phyloP scores from a whole-genome alignment of 78 protist genomes.

The Speleostelium caveatum region DNA sequence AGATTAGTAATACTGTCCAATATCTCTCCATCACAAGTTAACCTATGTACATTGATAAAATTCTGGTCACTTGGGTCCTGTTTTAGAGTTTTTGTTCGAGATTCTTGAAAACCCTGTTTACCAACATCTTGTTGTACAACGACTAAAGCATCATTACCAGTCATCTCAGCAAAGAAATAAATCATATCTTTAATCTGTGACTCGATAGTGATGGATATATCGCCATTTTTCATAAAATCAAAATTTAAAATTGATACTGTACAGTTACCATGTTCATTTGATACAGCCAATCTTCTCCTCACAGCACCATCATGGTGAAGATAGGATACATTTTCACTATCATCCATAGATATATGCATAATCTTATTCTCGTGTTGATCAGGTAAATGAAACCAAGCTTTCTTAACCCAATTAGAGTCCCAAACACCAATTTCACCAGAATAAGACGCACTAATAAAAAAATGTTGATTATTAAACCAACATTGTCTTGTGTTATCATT shows the following conservation, averaged over 20 bases:
- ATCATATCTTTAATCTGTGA: not conserved
- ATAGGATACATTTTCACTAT: not conserved
- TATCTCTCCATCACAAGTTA: too few species aligned
- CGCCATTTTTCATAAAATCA: slow-evolving; percentile 1
- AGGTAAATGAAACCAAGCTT: slow-evolving; percentile 4
- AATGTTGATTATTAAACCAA: not conserved
- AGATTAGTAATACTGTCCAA: not conserved
- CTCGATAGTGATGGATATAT: not conserved
- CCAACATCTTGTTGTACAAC: slow-evolving; percentile 56
- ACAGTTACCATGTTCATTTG: slow-evolving; percentile 69
- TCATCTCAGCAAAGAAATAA: slow-evolving; percentile 45
- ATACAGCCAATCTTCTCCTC: slow-evolving; percentile 9
- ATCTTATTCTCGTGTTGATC: not conserved
- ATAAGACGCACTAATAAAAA: slow-evolving; percentile 35
- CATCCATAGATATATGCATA: slow-evolving; percentile 62
- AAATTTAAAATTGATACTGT: slow-evolving; percentile 1
- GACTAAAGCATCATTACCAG: not conserved
- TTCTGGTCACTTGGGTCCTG: not conserved
- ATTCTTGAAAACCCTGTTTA: slow-evolving; percentile 43
- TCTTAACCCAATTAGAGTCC: slow-evolving; percentile 21
- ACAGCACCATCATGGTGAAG: not conserved
- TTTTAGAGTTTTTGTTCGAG: slow-evolving; percentile 10
- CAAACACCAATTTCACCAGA: slow-evolving; percentile 40
- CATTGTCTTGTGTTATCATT: not conserved
- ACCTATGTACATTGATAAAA: not conserved